Conservation (phyloP, 2,329 filamentous ascomycete species). For the Colletotrichum lindemuthianum region DNA sequence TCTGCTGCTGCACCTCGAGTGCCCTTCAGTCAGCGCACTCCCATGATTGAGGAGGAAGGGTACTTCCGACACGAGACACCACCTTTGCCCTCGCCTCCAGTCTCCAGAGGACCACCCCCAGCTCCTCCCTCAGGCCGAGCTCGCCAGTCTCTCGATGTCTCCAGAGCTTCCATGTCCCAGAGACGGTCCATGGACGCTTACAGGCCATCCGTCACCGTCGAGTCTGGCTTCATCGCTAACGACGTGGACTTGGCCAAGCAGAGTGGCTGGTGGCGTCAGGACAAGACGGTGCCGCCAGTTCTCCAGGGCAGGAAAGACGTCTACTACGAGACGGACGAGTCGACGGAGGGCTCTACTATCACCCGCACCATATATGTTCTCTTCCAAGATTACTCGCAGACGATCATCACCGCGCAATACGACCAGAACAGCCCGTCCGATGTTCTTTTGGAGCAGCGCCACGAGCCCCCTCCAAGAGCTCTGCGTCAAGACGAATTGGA, state of each 20-base stretch:
- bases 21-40: slow-evolving; percentile 45
- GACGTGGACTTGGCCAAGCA: slow-evolving; percentile 82
- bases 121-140: slow-evolving; percentile 38
- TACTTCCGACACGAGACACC: slow-evolving; percentile 54
- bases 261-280: slow-evolving; percentile 88
- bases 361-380: slow-evolving; percentile 88
- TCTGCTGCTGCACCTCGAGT: slow-evolving; percentile 45
- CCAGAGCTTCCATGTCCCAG: slow-evolving; percentile 56
- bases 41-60: slow-evolving; percentile 56
- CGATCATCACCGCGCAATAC: slow-evolving; percentile 82
- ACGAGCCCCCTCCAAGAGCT: slow-evolving; percentile 82
- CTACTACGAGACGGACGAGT: slow-evolving; percentile 83
- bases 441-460: slow-evolving; percentile 82
- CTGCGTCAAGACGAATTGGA: slow-evolving; percentile 95
- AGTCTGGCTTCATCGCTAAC: slow-evolving; percentile 86
- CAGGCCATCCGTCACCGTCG: slow-evolving; percentile 77
- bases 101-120: slow-evolving; percentile 31
- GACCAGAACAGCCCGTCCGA: slow-evolving; percentile 79
- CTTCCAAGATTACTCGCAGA: slow-evolving; percentile 97
- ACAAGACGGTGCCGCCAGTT: slow-evolving; percentile 80
- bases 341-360: slow-evolving; percentile 74
- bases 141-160: slow-evolving; percentile 73
- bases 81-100: slow-evolving; percentile 52
- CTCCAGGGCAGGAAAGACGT: slow-evolving; percentile 87
- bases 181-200: slow-evolving; percentile 78